A percentile compares a stretch with the other conserved stretches of the same genome.
These are phyloP conservation scores for Penicillium polonicum DNA, from an alignment of 2,329 filamentous ascomycete genomes.

Conservation along the genomic window DNA sequence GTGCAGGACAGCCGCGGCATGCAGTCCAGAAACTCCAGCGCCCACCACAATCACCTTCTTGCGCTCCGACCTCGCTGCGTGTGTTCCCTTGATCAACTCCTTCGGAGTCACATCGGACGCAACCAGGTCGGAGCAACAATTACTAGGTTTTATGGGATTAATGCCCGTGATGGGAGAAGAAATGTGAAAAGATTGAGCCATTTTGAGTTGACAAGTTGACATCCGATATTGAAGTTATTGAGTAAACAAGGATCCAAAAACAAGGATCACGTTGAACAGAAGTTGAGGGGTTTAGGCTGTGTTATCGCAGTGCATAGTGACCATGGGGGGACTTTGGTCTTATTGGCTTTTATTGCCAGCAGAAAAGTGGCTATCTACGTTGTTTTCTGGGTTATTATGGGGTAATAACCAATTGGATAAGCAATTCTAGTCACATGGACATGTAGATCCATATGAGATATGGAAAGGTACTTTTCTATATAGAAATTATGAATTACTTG, in stretches of 20 bases:
- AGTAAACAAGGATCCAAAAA: neutral
- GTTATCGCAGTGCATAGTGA: neutral
- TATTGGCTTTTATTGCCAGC: slow-evolving; percentile 2
- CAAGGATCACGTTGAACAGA: neutral
- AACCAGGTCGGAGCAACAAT: slow-evolving; percentile 26
- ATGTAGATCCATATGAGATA: too few relatives aligned
- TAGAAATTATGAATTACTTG: neutral
- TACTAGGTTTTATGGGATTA: slow-evolving; percentile 27
- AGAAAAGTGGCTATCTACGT: neutral
- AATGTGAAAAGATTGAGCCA: slow-evolving; percentile 31
- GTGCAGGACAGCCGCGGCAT: slow-evolving; percentile 36
- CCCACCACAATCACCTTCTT: slow-evolving; percentile 36
- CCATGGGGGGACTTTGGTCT: neutral
- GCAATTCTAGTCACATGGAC: neutral
- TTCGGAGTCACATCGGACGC: slow-evolving; percentile 20
- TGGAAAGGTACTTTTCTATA: too few relatives aligned
- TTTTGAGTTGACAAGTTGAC: slow-evolving; percentile 34
- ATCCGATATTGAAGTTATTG: slow-evolving; percentile 13
- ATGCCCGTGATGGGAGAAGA: slow-evolving; percentile 13
- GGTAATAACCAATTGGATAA: neutral
- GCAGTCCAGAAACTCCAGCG: slow-evolving; percentile 38
- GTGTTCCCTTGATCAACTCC: slow-evolving; percentile 22
- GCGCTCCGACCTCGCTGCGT: slow-evolving; percentile 21
- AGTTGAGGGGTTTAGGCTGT: neutral
- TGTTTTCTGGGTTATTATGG: neutral